Conservation (phyloP, 345 rosid genomes). For the Acer negundo region DNA sequence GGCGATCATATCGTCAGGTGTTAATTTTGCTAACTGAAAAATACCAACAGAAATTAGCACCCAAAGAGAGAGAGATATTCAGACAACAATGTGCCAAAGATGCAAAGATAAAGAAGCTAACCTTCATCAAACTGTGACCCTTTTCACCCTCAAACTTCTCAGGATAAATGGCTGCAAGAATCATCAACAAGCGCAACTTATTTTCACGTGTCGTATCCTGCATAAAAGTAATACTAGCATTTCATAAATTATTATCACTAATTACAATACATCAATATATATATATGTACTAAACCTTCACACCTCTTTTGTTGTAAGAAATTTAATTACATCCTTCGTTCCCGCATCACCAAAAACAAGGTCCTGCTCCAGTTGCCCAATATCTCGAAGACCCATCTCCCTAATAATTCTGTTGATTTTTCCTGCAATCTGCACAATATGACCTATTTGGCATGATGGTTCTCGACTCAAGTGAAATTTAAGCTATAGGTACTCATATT, state of each 20-base stretch:
- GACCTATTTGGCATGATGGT: constrained; percentile 4
- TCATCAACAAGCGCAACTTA: constrained; percentile 93
- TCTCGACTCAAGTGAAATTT: constrained; percentile 3
- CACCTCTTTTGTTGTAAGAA: constrained; percentile 83
- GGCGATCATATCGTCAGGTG: constrained; percentile 88
- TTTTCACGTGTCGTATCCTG: constrained; percentile 87
- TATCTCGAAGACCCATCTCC: constrained; percentile 78
- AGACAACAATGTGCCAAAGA: neutral
- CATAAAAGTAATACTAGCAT: constrained; percentile 27
- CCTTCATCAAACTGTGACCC: constrained; percentile 94
- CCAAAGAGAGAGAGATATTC: constrained; percentile 11
- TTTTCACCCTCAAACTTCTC: constrained; percentile 95
- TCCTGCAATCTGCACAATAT: constrained; percentile 76
- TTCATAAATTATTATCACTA: neutral
- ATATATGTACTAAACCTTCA: constrained; percentile 15
- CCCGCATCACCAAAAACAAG: constrained; percentile 99
- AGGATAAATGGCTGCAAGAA: constrained; percentile 89
- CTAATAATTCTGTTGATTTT: constrained; percentile 77
- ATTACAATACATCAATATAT: constrained; percentile 5
- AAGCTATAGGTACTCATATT: neutral
- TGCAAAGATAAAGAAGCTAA: constrained; percentile 20
- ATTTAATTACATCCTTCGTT: constrained; percentile 85
- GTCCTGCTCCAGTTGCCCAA: constrained; percentile 96
- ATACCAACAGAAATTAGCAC: neutral
- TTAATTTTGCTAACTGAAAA: constrained; percentile 76